Evolutionary conservation across 2,329 filamentous ascomycete species (phyloP).

Genomic region (Aspergillus tamarii): DNA sequence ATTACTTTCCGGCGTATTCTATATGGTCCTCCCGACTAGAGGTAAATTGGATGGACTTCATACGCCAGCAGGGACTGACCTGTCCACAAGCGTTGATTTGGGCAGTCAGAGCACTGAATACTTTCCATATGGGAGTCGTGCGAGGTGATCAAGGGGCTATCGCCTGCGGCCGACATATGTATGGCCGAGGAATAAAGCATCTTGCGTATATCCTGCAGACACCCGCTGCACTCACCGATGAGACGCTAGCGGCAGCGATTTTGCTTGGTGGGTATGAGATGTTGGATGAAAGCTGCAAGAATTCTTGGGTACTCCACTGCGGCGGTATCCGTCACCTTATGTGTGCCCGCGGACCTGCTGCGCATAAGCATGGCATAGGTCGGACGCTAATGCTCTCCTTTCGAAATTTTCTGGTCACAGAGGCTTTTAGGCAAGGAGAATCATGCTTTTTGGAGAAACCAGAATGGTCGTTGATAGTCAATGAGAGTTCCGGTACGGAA

Average conservation of each 20-base stretch:
- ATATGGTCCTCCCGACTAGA: neutral
- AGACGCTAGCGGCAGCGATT: slow-evolving; percentile 15
- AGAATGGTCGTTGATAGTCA: slow-evolving; percentile 11
- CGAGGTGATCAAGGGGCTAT: slow-evolving; percentile 5
- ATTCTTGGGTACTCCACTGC: slow-evolving; percentile 14
- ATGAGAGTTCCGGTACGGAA: neutral
- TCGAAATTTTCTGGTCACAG: slow-evolving; percentile 13
- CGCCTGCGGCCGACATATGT: slow-evolving; percentile 15
- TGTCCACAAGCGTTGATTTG: slow-evolving; percentile 14
- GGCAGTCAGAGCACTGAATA: slow-evolving; percentile 15
- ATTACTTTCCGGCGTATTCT: slow-evolving; percentile 9
- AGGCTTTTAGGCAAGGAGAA: slow-evolving; percentile 7
- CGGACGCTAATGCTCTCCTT: slow-evolving; percentile 16
- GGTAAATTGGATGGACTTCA: slow-evolving; percentile 19
- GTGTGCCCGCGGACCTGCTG: slow-evolving; percentile 12
- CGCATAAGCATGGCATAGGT: slow-evolving; percentile 16
- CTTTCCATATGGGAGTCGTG: slow-evolving; percentile 12
- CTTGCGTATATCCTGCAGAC: slow-evolving; percentile 11
- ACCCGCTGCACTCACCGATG: slow-evolving; percentile 8
- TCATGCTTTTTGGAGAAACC: slow-evolving; percentile 14
- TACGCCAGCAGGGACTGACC: slow-evolving; percentile 6
- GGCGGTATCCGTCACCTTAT: slow-evolving; percentile 16
- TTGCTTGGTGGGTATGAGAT: slow-evolving; percentile 18
- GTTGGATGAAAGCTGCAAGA: slow-evolving; percentile 12
- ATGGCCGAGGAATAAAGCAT: slow-evolving; percentile 12